Conservation (phyloP, 352 stramenopile genomes). For the Phytophthora macrochlamydospora region DNA sequence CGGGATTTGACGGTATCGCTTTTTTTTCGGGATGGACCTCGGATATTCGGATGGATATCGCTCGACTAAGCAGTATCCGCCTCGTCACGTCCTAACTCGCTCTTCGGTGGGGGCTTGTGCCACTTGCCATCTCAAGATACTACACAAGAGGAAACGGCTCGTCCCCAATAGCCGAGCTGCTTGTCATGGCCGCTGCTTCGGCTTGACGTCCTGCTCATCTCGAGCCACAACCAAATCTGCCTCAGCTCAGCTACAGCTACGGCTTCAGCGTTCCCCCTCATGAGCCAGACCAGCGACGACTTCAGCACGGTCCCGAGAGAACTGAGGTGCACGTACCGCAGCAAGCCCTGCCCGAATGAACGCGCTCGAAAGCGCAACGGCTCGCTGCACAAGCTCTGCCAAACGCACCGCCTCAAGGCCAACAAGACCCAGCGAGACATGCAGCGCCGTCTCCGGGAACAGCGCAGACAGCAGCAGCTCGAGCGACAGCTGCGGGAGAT, state of each 20-base stretch:
- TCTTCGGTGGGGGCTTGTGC: background rate
- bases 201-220: background rate
- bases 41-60: slow-evolving; percentile 3
- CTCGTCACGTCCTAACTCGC: background rate
- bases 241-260: slow-evolving; percentile 14
- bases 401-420: slow-evolving; percentile 54
- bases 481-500: slow-evolving; percentile 22
- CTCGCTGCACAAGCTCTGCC: slow-evolving; percentile 54
- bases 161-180: background rate
- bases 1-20: background rate
- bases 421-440: slow-evolving; percentile 64
- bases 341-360: slow-evolving; percentile 51
- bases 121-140: background rate
- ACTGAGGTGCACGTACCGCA: slow-evolving; percentile 51
- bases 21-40: slow-evolving; percentile 3
- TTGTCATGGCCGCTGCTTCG: background rate
- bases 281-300: slow-evolving; percentile 24
- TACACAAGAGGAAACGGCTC: background rate
- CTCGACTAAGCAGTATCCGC: slow-evolving; percentile 5
- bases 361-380: slow-evolving; percentile 59
- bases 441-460: slow-evolving; percentile 38
- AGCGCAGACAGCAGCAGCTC: slow-evolving; percentile 29
- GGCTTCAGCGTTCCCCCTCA: background rate
- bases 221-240: slow-evolving; percentile 30
- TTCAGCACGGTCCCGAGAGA: slow-evolving; percentile 20